Evolutionary conservation across 2,329 filamentous ascomycete species (phyloP), one percentile per base, ranked within the genome.

Genomic region (Aplosporella prunicola): DNA sequence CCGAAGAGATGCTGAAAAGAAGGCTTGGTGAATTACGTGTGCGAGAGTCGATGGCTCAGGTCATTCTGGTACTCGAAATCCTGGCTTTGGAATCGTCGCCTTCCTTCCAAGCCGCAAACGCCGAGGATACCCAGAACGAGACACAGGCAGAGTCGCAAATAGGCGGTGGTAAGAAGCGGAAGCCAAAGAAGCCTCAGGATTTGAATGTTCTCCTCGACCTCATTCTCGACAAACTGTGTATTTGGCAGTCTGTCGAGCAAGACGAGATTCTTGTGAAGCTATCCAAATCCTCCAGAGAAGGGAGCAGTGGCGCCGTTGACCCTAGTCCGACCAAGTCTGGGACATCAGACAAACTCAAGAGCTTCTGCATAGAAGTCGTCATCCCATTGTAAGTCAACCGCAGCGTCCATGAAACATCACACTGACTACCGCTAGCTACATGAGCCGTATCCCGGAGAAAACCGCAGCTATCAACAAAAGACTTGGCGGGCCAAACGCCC

Each of bases 321-420:
- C 40, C 40, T 20, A 32, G 45, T 28, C 35, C 43, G 38, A 47
- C 47, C 20, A 49, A 51, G 35, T 34, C 42, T 17, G 38, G 51
- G 40, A 43, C 49, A 42, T 63, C 40, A 63, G 82, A 88, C 51
- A 75, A 80, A 5, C 62, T 88, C 5, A 76, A 72, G 45, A 79
- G 82, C 53, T 91, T 89, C 52, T 89, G 82, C 51, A 68, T 83
- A 11, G 83, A 91, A 52, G 80, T 91, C 26, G 77, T 91, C 47
- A 65, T 86, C 29, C 83, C 84, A 22, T 89, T 89, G 75, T 80
- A 64, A 68, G 76, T 60, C 6, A 20, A 22, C 5, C 11, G 11
- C 2, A 15, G 2, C 73, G 35, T 41, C 32, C 23, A 2, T 18
- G n/a, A n/a, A n/a, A n/a, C n/a, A 24, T n/a, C 4, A 2, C 15